phyloP scores from a whole-genome alignment of 768 basidiomycete genomes.

The Tylopilus sp. region DNA sequence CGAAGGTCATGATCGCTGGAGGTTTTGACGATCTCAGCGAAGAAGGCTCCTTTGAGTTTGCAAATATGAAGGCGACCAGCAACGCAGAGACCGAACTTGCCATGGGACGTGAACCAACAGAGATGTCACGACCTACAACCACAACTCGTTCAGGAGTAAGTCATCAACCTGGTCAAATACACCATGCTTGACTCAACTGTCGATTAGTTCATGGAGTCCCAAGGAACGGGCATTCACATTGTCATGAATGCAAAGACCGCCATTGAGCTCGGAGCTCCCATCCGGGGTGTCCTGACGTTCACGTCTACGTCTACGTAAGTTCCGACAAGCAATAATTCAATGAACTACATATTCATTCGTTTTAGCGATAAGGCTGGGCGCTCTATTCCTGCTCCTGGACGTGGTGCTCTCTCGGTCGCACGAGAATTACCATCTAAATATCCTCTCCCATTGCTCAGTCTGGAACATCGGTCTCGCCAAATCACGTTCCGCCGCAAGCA shows the following conservation, averaged over 20 bases:
- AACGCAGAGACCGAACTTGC: conserved; percentile 97
- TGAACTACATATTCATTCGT: conserved; percentile 3
- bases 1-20: conserved; percentile 98
- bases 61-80: conserved; percentile 99
- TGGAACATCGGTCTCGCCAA: conserved; percentile 90
- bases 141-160: conserved; percentile 90
- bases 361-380: conserved; percentile 95
- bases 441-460: conserved; percentile 74
- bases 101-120: conserved; percentile 98
- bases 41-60: conserved; percentile 98
- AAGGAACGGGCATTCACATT: conserved; percentile 95
- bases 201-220: conserved; percentile 90
- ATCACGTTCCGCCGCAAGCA: conserved; percentile 93
- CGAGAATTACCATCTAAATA: conserved; percentile 79
- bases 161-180: conserved; percentile 8
- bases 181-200: conserved; percentile 3
- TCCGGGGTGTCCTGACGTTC: conserved; percentile 91
- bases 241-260: conserved; percentile 97
- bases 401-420: conserved; percentile 86
- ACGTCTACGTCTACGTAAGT: conserved; percentile 94
- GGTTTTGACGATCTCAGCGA: conserved; percentile 98
- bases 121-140: conserved; percentile 97
- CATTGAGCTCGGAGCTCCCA: conserved; percentile 87
- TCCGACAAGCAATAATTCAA: background rate
- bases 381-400: conserved; percentile 95